Conservation (phyloP, 1,284 basidiomycete genomes). For the Heterobasidion occidentale region DNA sequence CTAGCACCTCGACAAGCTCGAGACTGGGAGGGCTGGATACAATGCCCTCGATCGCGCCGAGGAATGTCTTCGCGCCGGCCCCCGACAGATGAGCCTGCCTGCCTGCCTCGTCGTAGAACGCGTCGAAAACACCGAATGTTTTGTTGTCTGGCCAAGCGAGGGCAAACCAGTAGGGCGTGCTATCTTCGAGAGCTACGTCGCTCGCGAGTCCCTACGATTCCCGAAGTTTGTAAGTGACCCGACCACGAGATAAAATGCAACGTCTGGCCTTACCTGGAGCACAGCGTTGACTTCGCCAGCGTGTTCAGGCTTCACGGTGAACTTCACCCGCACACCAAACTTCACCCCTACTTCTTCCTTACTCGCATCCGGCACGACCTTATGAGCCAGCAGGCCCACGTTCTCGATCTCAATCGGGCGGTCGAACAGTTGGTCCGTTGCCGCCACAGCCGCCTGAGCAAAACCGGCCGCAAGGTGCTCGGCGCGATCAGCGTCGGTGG, state of each 20-base stretch:
- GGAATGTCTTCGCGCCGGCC: neutral
- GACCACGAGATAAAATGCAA: no score
- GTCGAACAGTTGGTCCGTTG: neutral
- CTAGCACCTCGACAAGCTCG: neutral
- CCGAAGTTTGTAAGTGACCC: no score
- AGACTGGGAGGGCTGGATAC: neutral
- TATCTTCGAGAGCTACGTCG: neutral
- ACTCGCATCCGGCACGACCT: neutral
- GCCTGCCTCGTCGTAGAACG: neutral
- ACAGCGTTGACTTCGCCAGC: neutral
- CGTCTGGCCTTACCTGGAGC: neutral
- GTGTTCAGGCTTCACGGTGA: neutral
- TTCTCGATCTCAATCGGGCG: neutral
- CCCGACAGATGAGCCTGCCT: neutral
- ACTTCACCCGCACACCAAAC: neutral
- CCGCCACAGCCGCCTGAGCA: neutral
- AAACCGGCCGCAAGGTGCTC: neutral
- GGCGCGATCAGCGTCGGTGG: neutral
- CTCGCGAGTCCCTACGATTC: neutral
- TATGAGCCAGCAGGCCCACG: neutral
- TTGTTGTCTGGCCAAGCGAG: neutral
- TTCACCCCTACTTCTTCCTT: neutral
- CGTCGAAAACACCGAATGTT: neutral
- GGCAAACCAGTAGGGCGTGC: neutral
- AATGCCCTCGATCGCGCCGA: neutral